Percentiles rank a stretch among this genome's conserved stretches.
These are phyloP conservation scores for Kodamaea fukazawae DNA, from an alignment of 805 yeast genomes.

Conservation along the genomic window DNA sequence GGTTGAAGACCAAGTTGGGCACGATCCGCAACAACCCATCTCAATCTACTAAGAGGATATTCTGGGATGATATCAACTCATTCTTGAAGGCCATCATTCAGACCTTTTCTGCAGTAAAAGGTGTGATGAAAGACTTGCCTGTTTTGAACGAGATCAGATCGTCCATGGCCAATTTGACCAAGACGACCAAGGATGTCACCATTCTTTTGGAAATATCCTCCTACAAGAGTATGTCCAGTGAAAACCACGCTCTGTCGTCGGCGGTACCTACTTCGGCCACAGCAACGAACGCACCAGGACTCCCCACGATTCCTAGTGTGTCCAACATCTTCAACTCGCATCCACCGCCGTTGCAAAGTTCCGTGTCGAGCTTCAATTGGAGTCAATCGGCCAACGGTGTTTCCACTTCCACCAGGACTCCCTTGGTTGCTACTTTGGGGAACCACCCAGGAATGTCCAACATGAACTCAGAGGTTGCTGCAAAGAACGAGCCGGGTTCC, in stretches of 20 bases:
- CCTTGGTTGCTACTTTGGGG: slow-evolving; percentile 25
- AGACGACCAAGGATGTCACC: slow-evolving; percentile 89
- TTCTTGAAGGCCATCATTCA: slow-evolving; percentile 81
- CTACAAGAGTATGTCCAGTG: slow-evolving; percentile 30
- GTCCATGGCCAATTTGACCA: slow-evolving; percentile 75
- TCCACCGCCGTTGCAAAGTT: slow-evolving; percentile 16
- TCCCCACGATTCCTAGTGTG: slow-evolving; percentile 30
- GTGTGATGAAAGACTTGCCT: slow-evolving; percentile 78
- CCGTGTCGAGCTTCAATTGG: slow-evolving; percentile 16
- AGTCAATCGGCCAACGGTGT: slow-evolving; percentile 8
- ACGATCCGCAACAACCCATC: slow-evolving; percentile 49
- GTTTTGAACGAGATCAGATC: slow-evolving; percentile 76
- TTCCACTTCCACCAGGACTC: slow-evolving; percentile 23
- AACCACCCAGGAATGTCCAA: slow-evolving; percentile 9
- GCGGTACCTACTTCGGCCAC: slow-evolving; percentile 8
- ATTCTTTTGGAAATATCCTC: slow-evolving; percentile 63
- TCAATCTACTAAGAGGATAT: slow-evolving; percentile 51
- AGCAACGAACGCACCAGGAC: slow-evolving; percentile 21
- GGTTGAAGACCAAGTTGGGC: slow-evolving; percentile 54
- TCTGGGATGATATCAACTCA: slow-evolving; percentile 83
- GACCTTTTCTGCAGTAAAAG: slow-evolving; percentile 79
- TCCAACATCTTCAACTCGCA: slow-evolving; percentile 34
- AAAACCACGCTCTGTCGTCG: slow-evolving; percentile 9
- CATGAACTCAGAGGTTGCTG: slow-evolving; percentile 2
- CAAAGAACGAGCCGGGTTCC: slow-evolving; percentile 5